A percentile compares a stretch with the other conserved stretches of the same genome.
These are phyloP conservation scores for Termitomyces sp. DNA, from an alignment of 768 basidiomycete genomes.

Conservation along the genomic window DNA sequence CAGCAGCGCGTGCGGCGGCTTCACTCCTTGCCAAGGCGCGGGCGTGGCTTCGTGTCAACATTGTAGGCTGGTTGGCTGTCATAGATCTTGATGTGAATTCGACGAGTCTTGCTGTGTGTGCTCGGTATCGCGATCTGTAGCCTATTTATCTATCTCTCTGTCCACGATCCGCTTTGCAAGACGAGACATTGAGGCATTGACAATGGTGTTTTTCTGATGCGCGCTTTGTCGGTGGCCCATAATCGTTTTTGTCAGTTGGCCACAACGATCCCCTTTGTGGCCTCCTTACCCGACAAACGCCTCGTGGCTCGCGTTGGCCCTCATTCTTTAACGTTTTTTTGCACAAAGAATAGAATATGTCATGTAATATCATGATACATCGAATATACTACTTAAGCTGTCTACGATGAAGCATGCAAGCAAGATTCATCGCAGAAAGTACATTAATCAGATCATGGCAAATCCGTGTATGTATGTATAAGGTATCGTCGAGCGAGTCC, in stretches of 20 bases:
- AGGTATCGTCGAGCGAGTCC: neutral
- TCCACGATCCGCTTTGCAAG: neutral
- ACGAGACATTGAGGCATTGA: neutral
- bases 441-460: neutral
- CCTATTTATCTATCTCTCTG: constrained; percentile 1
- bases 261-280: neutral
- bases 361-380: neutral
- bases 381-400: neutral
- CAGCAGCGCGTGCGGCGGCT: neutral
- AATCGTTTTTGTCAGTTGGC: neutral
- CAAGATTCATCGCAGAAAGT: neutral
- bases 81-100: constrained; percentile 2
- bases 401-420: neutral
- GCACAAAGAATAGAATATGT: neutral
- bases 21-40: neutral
- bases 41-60: constrained; percentile 18
- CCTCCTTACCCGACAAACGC: neutral
- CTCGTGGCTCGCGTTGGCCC: neutral
- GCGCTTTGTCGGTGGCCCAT: neutral
- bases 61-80: neutral
- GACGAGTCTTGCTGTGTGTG: neutral
- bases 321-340: neutral
- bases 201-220: constrained; percentile 3
- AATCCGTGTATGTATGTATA: neutral
- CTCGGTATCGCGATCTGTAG: neutral